Evolutionary conservation across 108 stramenopile species (phyloP).

Genomic region (Pseudonitzschia multiseries): DNA sequence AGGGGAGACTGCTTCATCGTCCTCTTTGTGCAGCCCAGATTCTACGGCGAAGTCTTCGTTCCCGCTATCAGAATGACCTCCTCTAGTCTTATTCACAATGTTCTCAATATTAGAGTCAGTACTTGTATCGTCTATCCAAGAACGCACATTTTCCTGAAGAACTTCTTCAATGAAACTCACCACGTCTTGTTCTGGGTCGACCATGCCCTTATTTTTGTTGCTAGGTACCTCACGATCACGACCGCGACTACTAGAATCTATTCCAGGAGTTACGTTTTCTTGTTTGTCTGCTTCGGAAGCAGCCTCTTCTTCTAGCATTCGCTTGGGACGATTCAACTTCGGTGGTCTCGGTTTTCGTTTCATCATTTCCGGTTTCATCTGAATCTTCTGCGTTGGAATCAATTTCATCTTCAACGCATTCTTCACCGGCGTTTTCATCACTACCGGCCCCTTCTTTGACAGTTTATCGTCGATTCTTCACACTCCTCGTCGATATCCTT

Average conservation of each 20-base stretch:
- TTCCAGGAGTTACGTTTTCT: background rate
- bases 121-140: conserved; percentile 19
- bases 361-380: background rate
- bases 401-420: background rate
- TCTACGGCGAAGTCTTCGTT: background rate
- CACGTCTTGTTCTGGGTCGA: conserved; percentile 21
- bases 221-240: background rate
- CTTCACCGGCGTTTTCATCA: conserved; percentile 9
- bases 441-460: background rate
- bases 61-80: conserved; percentile 3
- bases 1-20: background rate
- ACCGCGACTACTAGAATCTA: background rate
- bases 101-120: conserved; percentile 3
- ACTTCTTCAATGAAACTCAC: conserved; percentile 33
- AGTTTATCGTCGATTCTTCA: conserved; percentile 2
- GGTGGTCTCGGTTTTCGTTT: background rate
- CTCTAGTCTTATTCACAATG: conserved; percentile 19
- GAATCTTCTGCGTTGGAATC: background rate
- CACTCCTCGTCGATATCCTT: background rate
- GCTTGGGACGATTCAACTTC: background rate
- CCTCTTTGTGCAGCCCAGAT: background rate
- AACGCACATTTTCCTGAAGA: conserved; percentile 26
- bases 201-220: background rate
- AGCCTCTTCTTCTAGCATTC: background rate
- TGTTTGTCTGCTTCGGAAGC: background rate